A percentile compares a stretch with the other conserved stretches of the same genome.
These are phyloP conservation scores for Schizopora paradoxa DNA, from an alignment of 1,284 basidiomycete genomes.

Conservation along the genomic window DNA sequence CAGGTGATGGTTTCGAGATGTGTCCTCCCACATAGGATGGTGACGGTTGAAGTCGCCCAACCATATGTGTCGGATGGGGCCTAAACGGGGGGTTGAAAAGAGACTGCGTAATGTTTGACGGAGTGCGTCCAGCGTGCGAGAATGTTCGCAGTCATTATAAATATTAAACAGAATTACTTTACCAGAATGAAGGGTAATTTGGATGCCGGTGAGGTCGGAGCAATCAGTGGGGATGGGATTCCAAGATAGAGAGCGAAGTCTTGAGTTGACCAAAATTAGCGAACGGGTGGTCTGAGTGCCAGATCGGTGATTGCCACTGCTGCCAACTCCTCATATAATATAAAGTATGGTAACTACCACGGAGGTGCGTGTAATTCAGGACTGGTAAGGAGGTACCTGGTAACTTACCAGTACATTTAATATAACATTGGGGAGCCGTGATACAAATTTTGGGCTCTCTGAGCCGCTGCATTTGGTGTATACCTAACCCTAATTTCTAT, in stretches of 20 bases:
- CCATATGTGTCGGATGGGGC: slow-evolving; percentile 28
- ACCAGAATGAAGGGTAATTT: slow-evolving; percentile 16
- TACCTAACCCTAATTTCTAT: no score
- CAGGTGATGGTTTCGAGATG: slow-evolving; percentile 32
- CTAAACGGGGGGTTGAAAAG: neutral
- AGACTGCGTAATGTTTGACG: slow-evolving; percentile 7
- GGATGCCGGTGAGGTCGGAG: slow-evolving; percentile 28
- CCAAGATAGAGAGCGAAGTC: slow-evolving; percentile 26
- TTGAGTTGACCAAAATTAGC: slow-evolving; percentile 27
- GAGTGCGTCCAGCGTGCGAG: slow-evolving; percentile 20
- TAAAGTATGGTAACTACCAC: no score
- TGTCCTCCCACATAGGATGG: slow-evolving; percentile 42
- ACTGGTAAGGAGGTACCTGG: no score
- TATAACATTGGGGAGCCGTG: no score
- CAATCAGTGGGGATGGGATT: slow-evolving; percentile 20
- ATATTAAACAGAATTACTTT: slow-evolving; percentile 30
- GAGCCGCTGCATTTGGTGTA: no score
- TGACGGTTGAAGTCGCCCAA: slow-evolving; percentile 47
- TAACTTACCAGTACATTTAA: no score
- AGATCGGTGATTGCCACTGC: no score
- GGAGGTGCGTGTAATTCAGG: no score
- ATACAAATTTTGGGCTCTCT: no score
- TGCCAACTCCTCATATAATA: no score
- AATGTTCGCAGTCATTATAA: slow-evolving; percentile 30
- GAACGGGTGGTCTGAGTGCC: slow-evolving; percentile 19